Evolutionary conservation across 1,139 yeast genomes (phyloP), one percentile per base, ranked within the genome.

Genomic region (Hyphopichia pseudoburtonii): DNA sequence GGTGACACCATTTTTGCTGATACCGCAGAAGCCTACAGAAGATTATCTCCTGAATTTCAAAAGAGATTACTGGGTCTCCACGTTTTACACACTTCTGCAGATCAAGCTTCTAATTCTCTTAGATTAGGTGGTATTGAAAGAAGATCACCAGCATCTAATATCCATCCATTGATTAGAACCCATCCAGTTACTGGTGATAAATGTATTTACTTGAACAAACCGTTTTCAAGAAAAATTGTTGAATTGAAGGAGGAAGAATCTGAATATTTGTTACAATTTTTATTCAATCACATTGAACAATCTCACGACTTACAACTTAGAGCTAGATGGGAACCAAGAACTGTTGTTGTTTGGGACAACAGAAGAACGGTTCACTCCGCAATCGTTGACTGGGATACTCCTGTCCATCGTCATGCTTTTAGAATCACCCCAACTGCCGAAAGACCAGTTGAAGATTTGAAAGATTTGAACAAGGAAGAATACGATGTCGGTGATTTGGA

Each of bases 1-100:
- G 88, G 89, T 39, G 89, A 82, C 54, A 82, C 89, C 9, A 60
- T 78, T 32, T 82, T 82, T 64, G 70, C 79, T 9, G 80, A 78
- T 46, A 71, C 79, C 19, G 70, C 75, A 38, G 86, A 79, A 43
- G 78, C 84, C 4, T 82, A 80, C 55, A 80, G 80, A 44, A 60
- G 81, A 46, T 62, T 80, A 37, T 78, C 85, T 1, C 82, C 82
- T 17, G 61, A 61, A 7, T 63, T 80, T 54, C 70, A 75, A 48
- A 55, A 68, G 36, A 66, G 76, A 49, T 54, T 79, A 40, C 72
- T 70, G 36, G 73, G 75, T 4, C 64, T 77, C 27, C 58, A 76
- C 43, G 87, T 81, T 3, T 58, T 77, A 31, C 88, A 83, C 56
- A 73, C 86, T 5, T 80, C 86, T 1, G 71, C 62, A 26, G 86